Conservation (phyloP, 2,329 filamentous ascomycete species). For the Pestalotiopsis sp. region DNA sequence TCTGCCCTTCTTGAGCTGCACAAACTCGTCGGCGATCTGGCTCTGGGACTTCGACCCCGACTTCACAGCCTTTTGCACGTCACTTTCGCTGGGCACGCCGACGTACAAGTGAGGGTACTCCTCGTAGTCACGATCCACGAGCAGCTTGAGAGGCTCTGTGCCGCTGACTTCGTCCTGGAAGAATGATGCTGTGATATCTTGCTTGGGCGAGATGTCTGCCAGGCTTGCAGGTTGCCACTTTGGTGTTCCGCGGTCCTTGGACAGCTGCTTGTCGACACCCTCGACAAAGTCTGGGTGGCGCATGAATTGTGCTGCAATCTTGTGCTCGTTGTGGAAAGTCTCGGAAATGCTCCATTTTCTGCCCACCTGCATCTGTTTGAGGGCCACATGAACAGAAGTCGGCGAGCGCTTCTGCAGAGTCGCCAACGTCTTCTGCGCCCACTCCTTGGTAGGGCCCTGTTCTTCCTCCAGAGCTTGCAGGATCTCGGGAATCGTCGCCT, state of each 20-base stretch:
- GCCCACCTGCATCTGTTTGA: constrained; percentile 81
- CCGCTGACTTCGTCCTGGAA: constrained; percentile 57
- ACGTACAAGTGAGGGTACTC: constrained; percentile 75
- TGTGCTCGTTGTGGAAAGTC: constrained; percentile 83
- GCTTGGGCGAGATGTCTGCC: constrained; percentile 61
- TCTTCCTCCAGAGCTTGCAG: constrained; percentile 66
- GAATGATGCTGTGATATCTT: constrained; percentile 66
- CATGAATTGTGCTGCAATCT: constrained; percentile 89
- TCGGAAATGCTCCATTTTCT: constrained; percentile 78
- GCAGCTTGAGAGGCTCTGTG: constrained; percentile 57
- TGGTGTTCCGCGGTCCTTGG: constrained; percentile 57
- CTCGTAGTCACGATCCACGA: constrained; percentile 64
- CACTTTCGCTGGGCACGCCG: constrained; percentile 73
- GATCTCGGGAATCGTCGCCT: constrained; percentile 70
- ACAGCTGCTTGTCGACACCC: constrained; percentile 81
- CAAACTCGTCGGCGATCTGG: constrained; percentile 66
- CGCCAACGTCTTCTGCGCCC: constrained; percentile 77
- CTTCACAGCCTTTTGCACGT: constrained; percentile 52
- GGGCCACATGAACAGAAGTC: constrained; percentile 81
- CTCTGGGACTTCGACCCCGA: constrained; percentile 44
- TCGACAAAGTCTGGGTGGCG: constrained; percentile 86
- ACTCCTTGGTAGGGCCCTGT: constrained; percentile 60
- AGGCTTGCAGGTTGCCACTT: constrained; percentile 78
- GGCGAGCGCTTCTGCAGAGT: constrained; percentile 82
- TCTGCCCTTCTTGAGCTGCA: constrained; percentile 62